Evolutionary conservation across 106 monocot species (phyloP), one percentile per base, ranked within the genome.

Genomic region (Platanthera guangdongensis): DNA sequence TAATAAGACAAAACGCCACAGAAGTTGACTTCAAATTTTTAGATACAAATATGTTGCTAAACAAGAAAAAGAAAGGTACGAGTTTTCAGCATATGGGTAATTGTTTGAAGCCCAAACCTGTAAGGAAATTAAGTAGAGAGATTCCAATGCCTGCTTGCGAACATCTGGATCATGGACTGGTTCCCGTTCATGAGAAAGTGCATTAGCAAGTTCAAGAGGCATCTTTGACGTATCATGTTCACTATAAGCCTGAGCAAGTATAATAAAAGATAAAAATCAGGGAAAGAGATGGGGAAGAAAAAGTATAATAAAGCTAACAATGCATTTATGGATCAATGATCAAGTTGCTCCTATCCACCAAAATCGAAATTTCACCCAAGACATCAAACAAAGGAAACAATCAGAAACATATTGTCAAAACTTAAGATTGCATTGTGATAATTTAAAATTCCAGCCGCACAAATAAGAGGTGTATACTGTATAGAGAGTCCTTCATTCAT

Each of bases 141-240:
- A 86, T 81, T 99, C 99, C 74, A 99, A 72, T 50, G 92, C 86
- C 59, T 99, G 88, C 55, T 88, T 88, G 7, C 99, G 87, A 80
- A 99, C 84, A 79, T 94, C 99, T 50, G 94, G 86, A 75, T 94
- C 92, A 80, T 99, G 88, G 80, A 87, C 85, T 71, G 78, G 46
- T 80, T 99, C 92, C 52, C 99, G 79, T 54, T 92, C 99, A 87
- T 94, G 90, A 65, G 86, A 91, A 77, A 99, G 92, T 68, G 85
- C 85, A 88, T 80, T 92, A 50, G 75, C 82, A 57, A 99, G 86
- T 79, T 94, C 99, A 68, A 77, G 89, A 46, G 99, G 99, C 99
- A 99, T 99, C 84, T 94, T 92, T 79, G 83, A 83, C 67, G 78
- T 83, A 78, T 99, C 94, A 81, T 99, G 60, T 76, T 90, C 76